A percentile compares a stretch with the other conserved stretches of the same genome.
phyloP scores from a whole-genome alignment of 2,329 filamentous ascomycete species.

The Cadophora sp. region DNA sequence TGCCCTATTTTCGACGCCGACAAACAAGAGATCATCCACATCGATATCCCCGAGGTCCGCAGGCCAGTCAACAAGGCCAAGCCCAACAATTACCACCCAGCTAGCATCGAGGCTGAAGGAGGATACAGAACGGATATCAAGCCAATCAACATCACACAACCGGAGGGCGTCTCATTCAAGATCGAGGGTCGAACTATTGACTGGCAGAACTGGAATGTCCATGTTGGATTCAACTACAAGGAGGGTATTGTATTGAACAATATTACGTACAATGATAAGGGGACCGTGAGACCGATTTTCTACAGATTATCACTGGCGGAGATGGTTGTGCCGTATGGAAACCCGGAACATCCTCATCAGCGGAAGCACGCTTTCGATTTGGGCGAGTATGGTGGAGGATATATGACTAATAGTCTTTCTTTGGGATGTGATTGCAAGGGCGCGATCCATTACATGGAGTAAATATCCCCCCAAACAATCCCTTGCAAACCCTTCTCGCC shows the following conservation, averaged over 20 bases:
- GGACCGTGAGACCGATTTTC: constrained; percentile 78
- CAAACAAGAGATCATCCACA: constrained; percentile 66
- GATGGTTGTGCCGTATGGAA: constrained; percentile 93
- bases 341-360: constrained; percentile 81
- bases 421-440: constrained; percentile 89
- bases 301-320: constrained; percentile 89
- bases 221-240: constrained; percentile 93
- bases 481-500: too few species aligned
- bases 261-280: constrained; percentile 88
- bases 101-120: constrained; percentile 72
- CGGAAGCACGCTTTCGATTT: constrained; percentile 84
- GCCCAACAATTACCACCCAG: constrained; percentile 81
- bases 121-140: constrained; percentile 83
- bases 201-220: constrained; percentile 95
- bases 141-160: constrained; percentile 86
- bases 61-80: constrained; percentile 74
- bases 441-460: constrained; percentile 83
- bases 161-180: constrained; percentile 86
- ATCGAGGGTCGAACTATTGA: constrained; percentile 75
- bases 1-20: constrained; percentile 89
- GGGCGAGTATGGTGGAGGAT: constrained; percentile 81
- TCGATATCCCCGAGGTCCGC: constrained; percentile 74
- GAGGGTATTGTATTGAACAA: constrained; percentile 92
- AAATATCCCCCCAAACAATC: too few species aligned
- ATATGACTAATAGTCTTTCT: constrained; percentile 81